A percentile compares a stretch with the other conserved stretches of the same genome.
phyloP scores from a whole-genome alignment of 192 early-diverging fungal genomes.

The Coemansia sp. region DNA sequence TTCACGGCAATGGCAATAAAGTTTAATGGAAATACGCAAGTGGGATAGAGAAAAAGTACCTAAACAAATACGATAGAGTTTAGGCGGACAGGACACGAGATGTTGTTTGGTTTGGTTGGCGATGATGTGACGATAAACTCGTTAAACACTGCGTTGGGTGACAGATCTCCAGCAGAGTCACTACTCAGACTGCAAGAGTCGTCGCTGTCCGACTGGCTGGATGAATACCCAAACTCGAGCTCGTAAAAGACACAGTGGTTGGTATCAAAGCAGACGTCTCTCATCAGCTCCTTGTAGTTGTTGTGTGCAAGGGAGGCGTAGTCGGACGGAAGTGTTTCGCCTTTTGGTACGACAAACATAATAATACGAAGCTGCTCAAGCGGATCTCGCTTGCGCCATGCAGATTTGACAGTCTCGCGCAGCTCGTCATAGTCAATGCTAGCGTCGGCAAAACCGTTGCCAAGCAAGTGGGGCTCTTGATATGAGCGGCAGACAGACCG shows the following conservation, averaged over 20 bases:
- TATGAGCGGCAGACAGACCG: neutral
- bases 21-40: neutral
- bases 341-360: conserved; percentile 23
- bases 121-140: conserved; percentile 21
- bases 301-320: conserved; percentile 8
- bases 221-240: conserved; percentile 10
- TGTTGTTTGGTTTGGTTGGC: neutral
- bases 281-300: conserved; percentile 19
- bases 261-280: neutral
- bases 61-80: conserved; percentile 35
- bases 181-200: neutral
- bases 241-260: conserved; percentile 29
- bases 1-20: too few relatives aligned
- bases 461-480: neutral
- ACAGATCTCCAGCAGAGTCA: neutral
- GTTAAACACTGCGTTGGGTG: conserved; percentile 14
- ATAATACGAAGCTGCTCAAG: conserved; percentile 15
- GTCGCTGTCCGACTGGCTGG: neutral
- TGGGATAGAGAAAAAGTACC: neutral
- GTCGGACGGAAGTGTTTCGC: conserved; percentile 7
- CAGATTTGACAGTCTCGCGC: conserved; percentile 29
- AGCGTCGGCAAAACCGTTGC: neutral
- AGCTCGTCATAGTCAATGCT: conserved; percentile 28
- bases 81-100: conserved; percentile 11
- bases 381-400: conserved; percentile 27